Evolutionary conservation across 2,329 filamentous ascomycete species (phyloP).

Genomic region (Pseudogymnoascus sp.): DNA sequence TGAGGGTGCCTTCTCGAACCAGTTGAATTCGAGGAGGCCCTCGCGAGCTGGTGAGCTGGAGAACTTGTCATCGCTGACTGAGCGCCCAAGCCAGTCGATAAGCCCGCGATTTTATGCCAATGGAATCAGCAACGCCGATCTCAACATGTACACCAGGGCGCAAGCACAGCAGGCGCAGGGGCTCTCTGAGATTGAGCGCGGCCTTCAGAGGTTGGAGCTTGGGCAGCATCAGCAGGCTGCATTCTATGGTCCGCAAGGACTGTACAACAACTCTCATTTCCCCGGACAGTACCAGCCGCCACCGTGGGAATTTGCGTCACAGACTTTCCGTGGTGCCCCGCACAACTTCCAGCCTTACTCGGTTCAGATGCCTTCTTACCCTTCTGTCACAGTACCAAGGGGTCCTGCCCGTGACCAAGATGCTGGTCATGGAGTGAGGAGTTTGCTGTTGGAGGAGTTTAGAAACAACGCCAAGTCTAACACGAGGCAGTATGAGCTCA

Average conservation of each 20-base stretch:
- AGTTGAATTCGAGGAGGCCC: background rate
- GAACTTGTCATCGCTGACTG: background rate
- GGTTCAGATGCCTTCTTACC: slow-evolving; percentile 25
- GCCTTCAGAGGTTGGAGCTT: slow-evolving; percentile 23
- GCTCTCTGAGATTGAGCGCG: slow-evolving; percentile 20
- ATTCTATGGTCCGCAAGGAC: slow-evolving; percentile 29
- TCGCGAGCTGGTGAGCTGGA: background rate
- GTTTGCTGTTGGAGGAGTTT: slow-evolving; percentile 71
- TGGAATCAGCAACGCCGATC: slow-evolving; percentile 14
- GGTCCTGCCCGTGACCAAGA: slow-evolving; percentile 28
- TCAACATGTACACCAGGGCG: slow-evolving; percentile 22
- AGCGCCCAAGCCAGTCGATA: background rate
- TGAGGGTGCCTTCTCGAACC: background rate
- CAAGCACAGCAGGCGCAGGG: slow-evolving; percentile 10
- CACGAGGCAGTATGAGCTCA: slow-evolving; percentile 68
- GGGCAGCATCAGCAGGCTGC: slow-evolving; percentile 17
- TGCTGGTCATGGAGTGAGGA: slow-evolving; percentile 49
- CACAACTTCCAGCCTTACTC: slow-evolving; percentile 24
- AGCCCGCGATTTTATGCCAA: background rate
- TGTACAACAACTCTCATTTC: slow-evolving; percentile 31
- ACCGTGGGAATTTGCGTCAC: slow-evolving; percentile 32
- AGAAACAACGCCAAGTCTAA: slow-evolving; percentile 63
- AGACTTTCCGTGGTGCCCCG: slow-evolving; percentile 29
- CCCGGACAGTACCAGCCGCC: slow-evolving; percentile 32
- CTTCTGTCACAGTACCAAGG: slow-evolving; percentile 20